phyloP scores from a whole-genome alignment of 1,139 yeast species.

The Barnettozyma hawaiiensis region DNA sequence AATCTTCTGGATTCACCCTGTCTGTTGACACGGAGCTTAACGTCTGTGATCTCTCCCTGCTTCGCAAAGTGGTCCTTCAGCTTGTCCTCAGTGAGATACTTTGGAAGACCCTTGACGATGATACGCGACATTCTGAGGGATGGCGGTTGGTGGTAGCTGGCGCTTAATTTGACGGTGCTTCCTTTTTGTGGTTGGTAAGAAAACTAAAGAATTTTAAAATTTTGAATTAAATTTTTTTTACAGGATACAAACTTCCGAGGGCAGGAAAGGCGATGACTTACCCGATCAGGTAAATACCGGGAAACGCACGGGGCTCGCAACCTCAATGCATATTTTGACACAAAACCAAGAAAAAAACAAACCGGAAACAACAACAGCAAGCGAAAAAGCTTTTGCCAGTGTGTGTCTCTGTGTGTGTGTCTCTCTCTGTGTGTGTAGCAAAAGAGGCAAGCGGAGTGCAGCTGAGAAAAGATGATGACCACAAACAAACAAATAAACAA shows the following conservation, averaged over 20 bases:
- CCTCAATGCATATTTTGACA: conserved; percentile 1
- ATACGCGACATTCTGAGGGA: conserved; percentile 78
- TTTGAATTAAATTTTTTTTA: background rate
- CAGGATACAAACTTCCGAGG: background rate
- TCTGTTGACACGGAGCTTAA: conserved; percentile 70
- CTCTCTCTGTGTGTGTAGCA: too few species aligned
- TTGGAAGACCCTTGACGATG: conserved; percentile 91
- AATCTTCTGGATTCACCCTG: conserved; percentile 88
- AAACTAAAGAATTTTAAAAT: too few species aligned
- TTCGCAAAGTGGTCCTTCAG: conserved; percentile 62
- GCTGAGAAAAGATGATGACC: too few species aligned
- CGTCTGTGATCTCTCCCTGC: conserved; percentile 70
- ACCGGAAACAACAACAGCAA: too few species aligned
- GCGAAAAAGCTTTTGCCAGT: too few species aligned
- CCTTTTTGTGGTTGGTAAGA: too few species aligned
- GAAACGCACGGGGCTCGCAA: background rate
- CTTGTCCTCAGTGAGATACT: conserved; percentile 71
- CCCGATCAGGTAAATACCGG: conserved; percentile 7
- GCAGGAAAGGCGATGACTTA: conserved; percentile 9
- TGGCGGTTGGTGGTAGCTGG: background rate
- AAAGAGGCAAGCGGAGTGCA: too few species aligned
- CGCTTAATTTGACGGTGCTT: too few species aligned
- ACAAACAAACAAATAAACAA: too few species aligned
- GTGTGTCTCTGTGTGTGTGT: too few species aligned
- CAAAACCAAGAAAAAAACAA: too few species aligned